Percentiles rank a stretch among this genome's conserved stretches.
Evolutionary conservation across 352 stramenopile genomes (phyloP).

Genomic region (Phytophthora nicotianae): DNA sequence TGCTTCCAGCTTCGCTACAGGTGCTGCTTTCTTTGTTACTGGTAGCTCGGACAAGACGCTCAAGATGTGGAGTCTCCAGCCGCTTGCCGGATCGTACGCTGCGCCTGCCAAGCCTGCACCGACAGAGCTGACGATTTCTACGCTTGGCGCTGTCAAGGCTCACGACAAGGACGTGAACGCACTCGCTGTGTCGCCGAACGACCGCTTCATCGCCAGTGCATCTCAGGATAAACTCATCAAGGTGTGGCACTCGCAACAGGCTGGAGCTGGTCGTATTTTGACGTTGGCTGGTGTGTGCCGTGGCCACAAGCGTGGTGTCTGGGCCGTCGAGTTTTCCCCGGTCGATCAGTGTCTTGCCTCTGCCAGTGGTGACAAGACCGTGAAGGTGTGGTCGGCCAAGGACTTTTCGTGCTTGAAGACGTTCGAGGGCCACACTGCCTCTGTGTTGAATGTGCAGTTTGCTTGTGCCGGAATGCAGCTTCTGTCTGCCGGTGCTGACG

Average conservation of each 20-base stretch:
- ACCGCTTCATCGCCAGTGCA: conserved; percentile 96
- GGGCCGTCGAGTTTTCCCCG: conserved; percentile 96
- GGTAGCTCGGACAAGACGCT: conserved; percentile 97
- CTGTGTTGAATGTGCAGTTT: conserved; percentile 90
- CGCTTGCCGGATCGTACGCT: conserved; percentile 53
- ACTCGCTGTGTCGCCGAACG: conserved; percentile 95
- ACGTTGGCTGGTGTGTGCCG: conserved; percentile 91
- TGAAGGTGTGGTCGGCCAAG: conserved; percentile 97
- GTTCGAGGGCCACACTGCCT: conserved; percentile 94
- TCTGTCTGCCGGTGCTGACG: conserved; percentile 95
- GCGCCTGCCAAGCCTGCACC: conserved; percentile 38
- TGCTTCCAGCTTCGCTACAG: conserved; percentile 64
- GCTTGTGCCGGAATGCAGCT: conserved; percentile 93
- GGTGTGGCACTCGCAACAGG: conserved; percentile 91
- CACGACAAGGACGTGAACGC: conserved; percentile 98
- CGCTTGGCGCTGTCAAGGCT: conserved; percentile 77
- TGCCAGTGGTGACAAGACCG: conserved; percentile 95
- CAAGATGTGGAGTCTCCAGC: conserved; percentile 96
- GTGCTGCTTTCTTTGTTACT: conserved; percentile 95
- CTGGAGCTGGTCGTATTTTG: conserved; percentile 73
- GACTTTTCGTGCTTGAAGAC: conserved; percentile 97
- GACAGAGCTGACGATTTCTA: conserved; percentile 54
- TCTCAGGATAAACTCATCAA: conserved; percentile 99
- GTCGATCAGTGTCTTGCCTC: conserved; percentile 96
- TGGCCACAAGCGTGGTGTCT: conserved; percentile 98